Conservation (phyloP, 2,329 filamentous ascomycete species). For the Dactylellina parvicollis region DNA sequence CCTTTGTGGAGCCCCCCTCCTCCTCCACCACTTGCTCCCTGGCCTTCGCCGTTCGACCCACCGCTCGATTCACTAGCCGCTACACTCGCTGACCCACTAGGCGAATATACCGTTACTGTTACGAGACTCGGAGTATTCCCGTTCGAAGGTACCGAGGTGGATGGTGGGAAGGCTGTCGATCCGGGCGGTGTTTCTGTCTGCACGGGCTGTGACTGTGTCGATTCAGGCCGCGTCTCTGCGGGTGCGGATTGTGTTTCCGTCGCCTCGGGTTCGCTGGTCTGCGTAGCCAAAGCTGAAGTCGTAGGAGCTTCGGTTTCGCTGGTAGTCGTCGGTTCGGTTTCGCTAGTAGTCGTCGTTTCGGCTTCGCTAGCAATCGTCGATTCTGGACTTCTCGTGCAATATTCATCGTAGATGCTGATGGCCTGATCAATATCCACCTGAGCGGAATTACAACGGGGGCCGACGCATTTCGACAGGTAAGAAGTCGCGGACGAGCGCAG, state of each 20-base stretch:
- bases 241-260: not conserved
- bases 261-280: not conserved
- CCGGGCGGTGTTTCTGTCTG: not conserved
- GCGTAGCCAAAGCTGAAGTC: too few relatives aligned
- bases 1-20: slow-evolving; percentile 1
- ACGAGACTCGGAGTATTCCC: not conserved
- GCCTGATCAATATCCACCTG: slow-evolving; percentile 8
- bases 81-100: not conserved
- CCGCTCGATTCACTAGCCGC: not conserved
- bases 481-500: slow-evolving; percentile 1
- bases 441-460: slow-evolving; percentile 3
- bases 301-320: not conserved
- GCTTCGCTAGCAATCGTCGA: not conserved
- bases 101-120: slow-evolving; percentile 5
- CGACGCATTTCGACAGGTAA: slow-evolving; percentile 6
- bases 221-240: not conserved
- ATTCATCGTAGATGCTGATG: slow-evolving; percentile 3
- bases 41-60: not conserved
- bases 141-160: not conserved
- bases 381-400: not conserved
- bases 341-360: not conserved
- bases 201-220: not conserved
- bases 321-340: not conserved
- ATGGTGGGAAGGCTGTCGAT: not conserved
- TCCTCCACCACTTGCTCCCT: not conserved